Conservation (phyloP, 352 stramenopile species). For the Albugo candida region DNA sequence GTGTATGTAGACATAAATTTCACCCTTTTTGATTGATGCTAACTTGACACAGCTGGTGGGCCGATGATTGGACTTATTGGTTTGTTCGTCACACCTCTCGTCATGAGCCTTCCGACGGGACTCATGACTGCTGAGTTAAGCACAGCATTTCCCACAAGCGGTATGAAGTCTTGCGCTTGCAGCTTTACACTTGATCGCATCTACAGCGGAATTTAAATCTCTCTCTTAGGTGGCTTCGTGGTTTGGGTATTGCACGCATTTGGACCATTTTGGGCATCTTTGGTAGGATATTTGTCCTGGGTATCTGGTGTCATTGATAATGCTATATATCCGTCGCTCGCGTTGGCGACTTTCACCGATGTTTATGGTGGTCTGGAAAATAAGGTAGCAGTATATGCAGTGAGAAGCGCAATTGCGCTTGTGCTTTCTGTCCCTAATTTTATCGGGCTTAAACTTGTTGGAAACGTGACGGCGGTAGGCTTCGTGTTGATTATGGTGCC, state of each 20-base stretch:
- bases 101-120: constrained; percentile 81
- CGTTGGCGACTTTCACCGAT: constrained; percentile 20
- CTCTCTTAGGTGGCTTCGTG: constrained; percentile 43
- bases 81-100: constrained; percentile 70
- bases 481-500: constrained; percentile 77
- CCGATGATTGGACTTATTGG: constrained; percentile 69
- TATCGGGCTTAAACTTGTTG: constrained; percentile 61
- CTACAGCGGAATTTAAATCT: not conserved
- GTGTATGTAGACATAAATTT: not conserved
- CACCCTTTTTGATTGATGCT: not conserved
- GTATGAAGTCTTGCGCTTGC: constrained; percentile 5
- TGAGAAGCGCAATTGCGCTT: constrained; percentile 24
- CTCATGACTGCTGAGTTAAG: constrained; percentile 85
- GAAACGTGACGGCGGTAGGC: constrained; percentile 47
- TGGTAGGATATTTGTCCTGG: constrained; percentile 71
- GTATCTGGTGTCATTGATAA: constrained; percentile 84
- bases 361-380: constrained; percentile 16
- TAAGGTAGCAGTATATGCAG: constrained; percentile 16
- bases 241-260: constrained; percentile 84
- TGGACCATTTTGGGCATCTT: constrained; percentile 71
- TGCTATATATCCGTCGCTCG: constrained; percentile 80
- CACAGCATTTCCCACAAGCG: constrained; percentile 69
- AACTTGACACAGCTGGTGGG: constrained; percentile 10
- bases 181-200: not conserved
- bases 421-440: constrained; percentile 21